Conservation (phyloP, 768 basidiomycete genomes). For the Boletales sp. region DNA sequence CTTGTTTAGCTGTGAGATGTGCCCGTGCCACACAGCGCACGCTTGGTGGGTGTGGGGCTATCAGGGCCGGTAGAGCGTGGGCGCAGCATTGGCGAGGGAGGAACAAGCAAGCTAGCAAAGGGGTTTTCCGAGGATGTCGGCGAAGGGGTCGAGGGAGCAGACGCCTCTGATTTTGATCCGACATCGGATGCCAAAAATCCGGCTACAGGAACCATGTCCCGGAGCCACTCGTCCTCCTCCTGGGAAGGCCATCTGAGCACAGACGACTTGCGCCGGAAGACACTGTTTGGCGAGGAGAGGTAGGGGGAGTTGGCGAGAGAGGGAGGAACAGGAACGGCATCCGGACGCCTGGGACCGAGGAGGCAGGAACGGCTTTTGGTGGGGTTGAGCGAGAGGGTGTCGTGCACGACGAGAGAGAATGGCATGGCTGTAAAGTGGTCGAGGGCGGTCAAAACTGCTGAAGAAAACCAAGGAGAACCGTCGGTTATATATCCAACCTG, state of each 20-base stretch:
- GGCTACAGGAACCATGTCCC: conserved; percentile 53
- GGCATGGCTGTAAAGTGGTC: conserved; percentile 11
- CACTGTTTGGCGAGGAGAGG: conserved; percentile 47
- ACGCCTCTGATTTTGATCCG: conserved; percentile 17
- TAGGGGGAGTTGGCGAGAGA: conserved; percentile 53
- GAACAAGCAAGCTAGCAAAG: conserved; percentile 3
- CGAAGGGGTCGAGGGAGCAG: conserved; percentile 10
- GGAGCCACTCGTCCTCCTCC: conserved; percentile 58
- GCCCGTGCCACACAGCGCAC: conserved; percentile 6
- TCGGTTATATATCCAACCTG: conserved; percentile 17
- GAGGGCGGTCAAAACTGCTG: conserved; percentile 6
- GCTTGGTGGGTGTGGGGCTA: conserved; percentile 11
- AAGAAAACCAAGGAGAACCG: neutral
- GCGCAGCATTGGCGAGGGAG: conserved; percentile 22
- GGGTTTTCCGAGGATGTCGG: conserved; percentile 24
- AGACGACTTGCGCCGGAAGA: conserved; percentile 40
- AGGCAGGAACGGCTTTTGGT: conserved; percentile 18
- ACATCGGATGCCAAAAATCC: conserved; percentile 4
- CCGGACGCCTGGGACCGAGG: conserved; percentile 23
- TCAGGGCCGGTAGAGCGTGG: conserved; percentile 20
- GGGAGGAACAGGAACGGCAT: conserved; percentile 53
- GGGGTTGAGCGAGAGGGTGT: conserved; percentile 4
- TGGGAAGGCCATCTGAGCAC: conserved; percentile 40
- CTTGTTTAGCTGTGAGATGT: conserved; percentile 10
- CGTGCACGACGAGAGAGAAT: conserved; percentile 9